phyloP scores from a whole-genome alignment of 2,329 filamentous ascomycete species.

The Cercospora sp. region DNA sequence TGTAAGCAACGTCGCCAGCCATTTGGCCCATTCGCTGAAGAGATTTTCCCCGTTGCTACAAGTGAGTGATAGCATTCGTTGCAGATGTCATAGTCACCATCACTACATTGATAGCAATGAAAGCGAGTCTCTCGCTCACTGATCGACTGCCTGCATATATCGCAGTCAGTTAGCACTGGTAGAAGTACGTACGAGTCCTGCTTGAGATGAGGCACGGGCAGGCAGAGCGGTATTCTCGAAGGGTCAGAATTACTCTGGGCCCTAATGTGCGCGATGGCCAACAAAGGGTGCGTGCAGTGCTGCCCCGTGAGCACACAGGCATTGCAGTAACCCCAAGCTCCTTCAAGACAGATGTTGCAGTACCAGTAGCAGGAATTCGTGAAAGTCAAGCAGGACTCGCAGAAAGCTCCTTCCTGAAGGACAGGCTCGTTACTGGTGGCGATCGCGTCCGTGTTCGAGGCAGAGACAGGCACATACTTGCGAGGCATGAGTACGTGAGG shows the following conservation, averaged over 20 bases:
- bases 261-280: constrained; percentile 67
- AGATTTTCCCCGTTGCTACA: constrained; percentile 64
- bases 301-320: constrained; percentile 78
- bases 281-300: constrained; percentile 77
- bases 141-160: constrained; percentile 73
- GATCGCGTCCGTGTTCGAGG: constrained; percentile 11
- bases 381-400: constrained; percentile 69
- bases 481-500: constrained; percentile 56
- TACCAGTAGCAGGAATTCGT: constrained; percentile 88
- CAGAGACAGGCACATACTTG: constrained; percentile 42
- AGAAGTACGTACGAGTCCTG: constrained; percentile 45
- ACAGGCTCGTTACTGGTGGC: neutral
- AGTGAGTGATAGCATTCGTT: constrained; percentile 71
- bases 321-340: constrained; percentile 94
- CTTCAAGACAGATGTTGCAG: constrained; percentile 82
- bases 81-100: constrained; percentile 88
- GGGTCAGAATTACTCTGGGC: constrained; percentile 26
- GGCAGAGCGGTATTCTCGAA: constrained; percentile 22
- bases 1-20: constrained; percentile 82
- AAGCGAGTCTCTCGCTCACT: constrained; percentile 67
- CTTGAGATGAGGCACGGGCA: constrained; percentile 40
- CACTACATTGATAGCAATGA: constrained; percentile 75
- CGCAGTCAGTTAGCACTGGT: constrained; percentile 69
- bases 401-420: constrained; percentile 80
- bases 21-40: constrained; percentile 69